Evolutionary conservation across 345 rosid species (phyloP).

Genomic region (Ceriops decandra): DNA sequence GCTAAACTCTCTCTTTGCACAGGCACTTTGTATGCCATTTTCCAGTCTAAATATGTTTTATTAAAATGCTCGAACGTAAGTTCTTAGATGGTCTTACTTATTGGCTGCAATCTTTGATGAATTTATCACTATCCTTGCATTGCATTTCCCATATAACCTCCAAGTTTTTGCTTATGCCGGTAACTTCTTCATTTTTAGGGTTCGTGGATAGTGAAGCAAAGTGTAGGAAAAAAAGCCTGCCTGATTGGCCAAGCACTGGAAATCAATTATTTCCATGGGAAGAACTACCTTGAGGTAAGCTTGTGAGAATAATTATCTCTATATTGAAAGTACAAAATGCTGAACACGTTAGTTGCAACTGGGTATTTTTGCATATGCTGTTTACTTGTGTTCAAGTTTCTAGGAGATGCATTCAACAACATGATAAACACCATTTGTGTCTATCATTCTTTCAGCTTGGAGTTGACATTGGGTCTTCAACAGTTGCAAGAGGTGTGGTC

Average conservation of each 20-base stretch:
- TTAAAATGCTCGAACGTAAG: neutral
- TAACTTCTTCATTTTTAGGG: constrained; percentile 48
- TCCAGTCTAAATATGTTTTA: too few species aligned
- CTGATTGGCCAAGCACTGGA: constrained; percentile 90
- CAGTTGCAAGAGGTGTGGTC: constrained; percentile 94
- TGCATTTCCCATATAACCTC: neutral
- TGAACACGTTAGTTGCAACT: too few species aligned
- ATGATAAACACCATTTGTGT: neutral
- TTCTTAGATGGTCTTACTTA: neutral
- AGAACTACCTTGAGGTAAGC: constrained; percentile 87
- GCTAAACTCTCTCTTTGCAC: neutral
- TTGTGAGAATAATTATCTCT: neutral
- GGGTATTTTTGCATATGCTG: too few species aligned
- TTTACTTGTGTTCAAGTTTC: too few species aligned
- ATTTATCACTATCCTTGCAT: neutral
- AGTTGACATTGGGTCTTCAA: constrained; percentile 86
- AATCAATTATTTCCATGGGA: constrained; percentile 80
- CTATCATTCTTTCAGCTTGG: constrained; percentile 57
- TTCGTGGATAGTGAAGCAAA: constrained; percentile 96
- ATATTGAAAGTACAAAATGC: too few species aligned
- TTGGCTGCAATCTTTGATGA: neutral
- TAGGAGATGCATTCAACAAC: neutral
- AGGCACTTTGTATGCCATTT: too few species aligned
- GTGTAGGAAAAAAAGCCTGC: constrained; percentile 96
- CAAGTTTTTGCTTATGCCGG: neutral